These are phyloP conservation scores for Alternaria solani DNA, from an alignment of 2,329 filamentous ascomycete species.

Conservation along the genomic window DNA sequence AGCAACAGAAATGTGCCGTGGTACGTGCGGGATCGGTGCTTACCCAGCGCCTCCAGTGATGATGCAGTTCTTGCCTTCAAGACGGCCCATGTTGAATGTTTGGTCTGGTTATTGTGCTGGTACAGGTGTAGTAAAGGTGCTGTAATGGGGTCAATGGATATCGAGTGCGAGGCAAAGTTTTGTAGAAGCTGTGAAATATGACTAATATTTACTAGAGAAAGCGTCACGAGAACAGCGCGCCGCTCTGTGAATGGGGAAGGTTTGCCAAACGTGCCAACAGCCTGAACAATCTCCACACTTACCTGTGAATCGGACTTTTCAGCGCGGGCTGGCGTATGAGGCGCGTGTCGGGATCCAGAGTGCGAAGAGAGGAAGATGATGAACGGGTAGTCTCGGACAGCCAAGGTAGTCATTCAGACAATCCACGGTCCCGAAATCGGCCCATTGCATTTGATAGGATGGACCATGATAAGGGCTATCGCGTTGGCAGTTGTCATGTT, in stretches of 20 bases:
- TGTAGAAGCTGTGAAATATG: slow-evolving; percentile 36
- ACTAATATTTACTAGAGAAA: slow-evolving; percentile 40
- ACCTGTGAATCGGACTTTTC: slow-evolving; percentile 13
- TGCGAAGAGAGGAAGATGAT: slow-evolving; percentile 9
- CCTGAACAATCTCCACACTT: slow-evolving; percentile 12
- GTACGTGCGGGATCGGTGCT: slow-evolving; percentile 44
- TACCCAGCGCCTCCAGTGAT: slow-evolving; percentile 89
- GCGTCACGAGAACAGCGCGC: slow-evolving; percentile 25
- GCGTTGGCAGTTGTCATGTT: slow-evolving; percentile 19
- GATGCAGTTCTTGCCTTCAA: slow-evolving; percentile 73
- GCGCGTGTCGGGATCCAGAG: slow-evolving; percentile 5
- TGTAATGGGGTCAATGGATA: slow-evolving; percentile 21
- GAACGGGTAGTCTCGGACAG: slow-evolving; percentile 26
- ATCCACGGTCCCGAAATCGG: slow-evolving; percentile 42
- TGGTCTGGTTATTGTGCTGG: slow-evolving; percentile 11
- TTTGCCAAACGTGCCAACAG: slow-evolving; percentile 18
- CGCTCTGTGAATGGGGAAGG: slow-evolving; percentile 23
- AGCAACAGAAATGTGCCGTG: neutral
- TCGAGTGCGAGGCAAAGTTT: slow-evolving; percentile 26
- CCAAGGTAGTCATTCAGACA: slow-evolving; percentile 10
- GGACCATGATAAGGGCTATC: slow-evolving; percentile 42
- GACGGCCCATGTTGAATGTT: slow-evolving; percentile 56
- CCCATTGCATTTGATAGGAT: slow-evolving; percentile 35
- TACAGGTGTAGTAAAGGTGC: slow-evolving; percentile 6
- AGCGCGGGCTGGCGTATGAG: slow-evolving; percentile 10